Base-by-base conservation (phyloP, 495 filamentous ascomycete species). In the Amphirosellinia nigrospora region DNA sequence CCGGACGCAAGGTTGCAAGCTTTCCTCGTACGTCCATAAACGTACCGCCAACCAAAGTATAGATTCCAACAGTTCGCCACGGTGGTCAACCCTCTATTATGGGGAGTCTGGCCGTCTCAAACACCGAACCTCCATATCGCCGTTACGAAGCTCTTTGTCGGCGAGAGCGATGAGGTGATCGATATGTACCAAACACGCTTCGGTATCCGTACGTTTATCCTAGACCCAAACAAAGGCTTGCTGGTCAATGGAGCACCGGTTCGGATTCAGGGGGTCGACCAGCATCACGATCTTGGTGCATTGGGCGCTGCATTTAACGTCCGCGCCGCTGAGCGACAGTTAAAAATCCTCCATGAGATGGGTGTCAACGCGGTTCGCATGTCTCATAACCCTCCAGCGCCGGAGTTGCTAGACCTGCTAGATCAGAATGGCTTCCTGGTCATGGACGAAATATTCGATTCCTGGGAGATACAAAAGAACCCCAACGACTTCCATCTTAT, bases 361-460 rank as follows among this genome's bases (percentile, higher is more conserved):
- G 82, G 82, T 28, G 52, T 53, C 73, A 85, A 85, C 69, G 77
- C 80, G 0, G 58, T 85, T 11, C 78, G 82, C 19, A 83, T 74
- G 0, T 83, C 81, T 2, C 82, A 85, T 70, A 82, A 82, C 67
- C 81, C 81, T 16, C 81, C 81, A 0, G 77, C 79, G 6, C 84
- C 86, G 0, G 84, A 86, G 60, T 70, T 89, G 6, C 85, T 88
- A 46, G 79, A 85, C 3, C 73, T 90, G 0, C 83, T 86, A 2
- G 86, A 88, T 72, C 73, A 73, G 13, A 80, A 87, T 75, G 88
- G 87, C 0, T 72, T 90, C 28, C 80, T 90, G 78, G 78, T 90
- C 0, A 70, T 90, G 32, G 80, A 82, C 60, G 81, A 82, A 56
- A 79, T 80, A 38, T 82, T 85, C 64, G 82, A 85, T 66, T 71